Evolutionary conservation across 139 green algal genomes (phyloP).

Genomic region (Monoraphidium neglectum): DNA sequence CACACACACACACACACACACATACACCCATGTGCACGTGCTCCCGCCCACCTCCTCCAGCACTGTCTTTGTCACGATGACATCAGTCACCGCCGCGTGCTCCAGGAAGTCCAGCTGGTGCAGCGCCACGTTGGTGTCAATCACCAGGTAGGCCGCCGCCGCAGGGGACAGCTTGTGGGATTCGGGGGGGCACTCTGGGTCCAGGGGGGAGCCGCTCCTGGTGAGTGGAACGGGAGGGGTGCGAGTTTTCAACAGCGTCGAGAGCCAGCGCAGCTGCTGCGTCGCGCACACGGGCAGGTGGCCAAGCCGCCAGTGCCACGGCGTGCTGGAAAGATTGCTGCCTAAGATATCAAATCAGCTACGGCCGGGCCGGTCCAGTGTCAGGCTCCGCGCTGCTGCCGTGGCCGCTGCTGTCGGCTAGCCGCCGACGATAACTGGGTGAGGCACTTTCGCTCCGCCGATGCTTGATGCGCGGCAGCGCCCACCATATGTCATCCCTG

Average conservation of each 20-base stretch:
- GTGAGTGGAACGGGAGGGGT: neutral
- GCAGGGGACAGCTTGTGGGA: slow-evolving; percentile 61
- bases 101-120: slow-evolving; percentile 95
- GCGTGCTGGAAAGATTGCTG: neutral
- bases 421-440: neutral
- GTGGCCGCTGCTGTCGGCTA: neutral
- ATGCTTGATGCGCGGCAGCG: neutral
- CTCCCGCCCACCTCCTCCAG: slow-evolving; percentile 73
- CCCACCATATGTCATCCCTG: slow-evolving; percentile 92
- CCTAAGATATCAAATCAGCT: neutral
- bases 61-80: slow-evolving; percentile 80
- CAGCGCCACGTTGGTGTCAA: slow-evolving; percentile 96
- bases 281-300: neutral
- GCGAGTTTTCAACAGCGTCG: neutral
- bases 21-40: too few relatives aligned
- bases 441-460: neutral
- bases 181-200: slow-evolving; percentile 64
- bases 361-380: neutral
- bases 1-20: too few relatives aligned
- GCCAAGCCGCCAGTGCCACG: neutral
- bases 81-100: slow-evolving; percentile 83
- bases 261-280: neutral
- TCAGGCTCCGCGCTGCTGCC: neutral
- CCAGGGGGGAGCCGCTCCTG: slow-evolving; percentile 72
- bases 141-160: slow-evolving; percentile 82